A percentile compares a stretch with the other conserved stretches of the same genome.
Conservation (phyloP, 2,329 filamentous ascomycete genomes). For the Colletotrichum magnum region DNA sequence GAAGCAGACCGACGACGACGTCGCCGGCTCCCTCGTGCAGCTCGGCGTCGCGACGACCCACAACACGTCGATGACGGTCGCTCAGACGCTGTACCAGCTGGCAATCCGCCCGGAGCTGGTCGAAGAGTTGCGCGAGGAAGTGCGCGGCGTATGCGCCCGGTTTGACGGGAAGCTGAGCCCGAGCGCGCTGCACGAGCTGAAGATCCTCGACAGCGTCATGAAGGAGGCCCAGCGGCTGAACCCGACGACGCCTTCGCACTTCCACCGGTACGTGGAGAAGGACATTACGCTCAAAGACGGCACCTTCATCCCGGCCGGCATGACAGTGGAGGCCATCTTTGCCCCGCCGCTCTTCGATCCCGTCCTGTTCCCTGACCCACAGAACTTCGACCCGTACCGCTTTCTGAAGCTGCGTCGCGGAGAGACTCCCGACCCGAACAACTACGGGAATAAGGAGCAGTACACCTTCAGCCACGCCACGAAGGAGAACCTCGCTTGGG, state of each 20-base stretch:
- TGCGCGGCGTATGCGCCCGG: constrained; percentile 50
- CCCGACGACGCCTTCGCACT: constrained; percentile 39
- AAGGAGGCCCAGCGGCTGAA: constrained; percentile 52
- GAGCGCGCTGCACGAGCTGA: constrained; percentile 49
- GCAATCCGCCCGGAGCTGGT: constrained; percentile 63
- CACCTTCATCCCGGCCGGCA: constrained; percentile 24
- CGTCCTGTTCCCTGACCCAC: constrained; percentile 11
- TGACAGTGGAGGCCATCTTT: constrained; percentile 54
- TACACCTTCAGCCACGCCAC: constrained; percentile 55
- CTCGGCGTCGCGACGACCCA: constrained; percentile 63
- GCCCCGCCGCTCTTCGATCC: constrained; percentile 19
- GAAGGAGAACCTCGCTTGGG: constrained; percentile 49
- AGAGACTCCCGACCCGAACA: constrained; percentile 9
- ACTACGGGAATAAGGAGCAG: constrained; percentile 32
- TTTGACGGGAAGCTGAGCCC: constrained; percentile 49
- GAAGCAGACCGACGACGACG: constrained; percentile 45
- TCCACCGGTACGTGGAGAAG: constrained; percentile 58
- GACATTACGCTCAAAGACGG: constrained; percentile 53
- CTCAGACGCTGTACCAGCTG: constrained; percentile 62
- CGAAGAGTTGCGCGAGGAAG: constrained; percentile 64
- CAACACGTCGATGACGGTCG: constrained; percentile 58
- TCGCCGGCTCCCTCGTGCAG: constrained; percentile 56
- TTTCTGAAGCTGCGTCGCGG: constrained; percentile 24
- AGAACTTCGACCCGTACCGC: constrained; percentile 18
- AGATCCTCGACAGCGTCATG: constrained; percentile 53